Percentiles rank a stretch among this genome's conserved stretches.
Conservation (phyloP, 768 basidiomycete genomes). For the Xerocomellus dryophilus region DNA sequence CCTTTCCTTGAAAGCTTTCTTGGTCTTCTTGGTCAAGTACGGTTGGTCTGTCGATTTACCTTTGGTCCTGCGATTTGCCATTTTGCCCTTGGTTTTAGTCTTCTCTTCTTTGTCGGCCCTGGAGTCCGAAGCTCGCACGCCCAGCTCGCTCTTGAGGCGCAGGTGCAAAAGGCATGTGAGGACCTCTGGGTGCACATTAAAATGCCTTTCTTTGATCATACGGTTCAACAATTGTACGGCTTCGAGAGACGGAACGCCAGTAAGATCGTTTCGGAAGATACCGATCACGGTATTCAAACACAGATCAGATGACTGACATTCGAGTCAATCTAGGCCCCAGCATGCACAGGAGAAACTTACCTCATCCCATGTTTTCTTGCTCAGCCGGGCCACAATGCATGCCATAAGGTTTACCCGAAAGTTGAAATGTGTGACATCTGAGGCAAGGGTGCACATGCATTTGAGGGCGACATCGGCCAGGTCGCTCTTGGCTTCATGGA, state of each 20-base stretch:
- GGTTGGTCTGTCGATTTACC: conserved; percentile 57
- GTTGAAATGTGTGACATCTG: conserved; percentile 92
- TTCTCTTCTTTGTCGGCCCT: conserved; percentile 54
- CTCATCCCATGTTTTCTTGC: conserved; percentile 85
- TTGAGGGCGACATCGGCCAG: conserved; percentile 68
- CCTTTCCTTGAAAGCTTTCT: conserved; percentile 80
- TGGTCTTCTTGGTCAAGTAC: conserved; percentile 90
- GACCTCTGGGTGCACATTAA: conserved; percentile 86
- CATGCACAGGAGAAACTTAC: conserved; percentile 43
- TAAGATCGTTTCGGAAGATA: conserved; percentile 80
- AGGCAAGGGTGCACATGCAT: conserved; percentile 84
- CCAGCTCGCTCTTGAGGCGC: conserved; percentile 83
- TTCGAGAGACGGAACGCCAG: conserved; percentile 81
- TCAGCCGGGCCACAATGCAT: conserved; percentile 76
- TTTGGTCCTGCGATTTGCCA: conserved; percentile 44
- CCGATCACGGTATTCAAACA: conserved; percentile 79
- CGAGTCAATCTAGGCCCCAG: conserved; percentile 6
- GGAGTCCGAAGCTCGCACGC: conserved; percentile 72
- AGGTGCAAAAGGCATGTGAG: conserved; percentile 81
- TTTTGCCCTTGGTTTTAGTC: conserved; percentile 40
- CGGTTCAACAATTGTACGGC: conserved; percentile 86
- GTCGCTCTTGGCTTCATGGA: conserved; percentile 54
- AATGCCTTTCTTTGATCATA: conserved; percentile 93
- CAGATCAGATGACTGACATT: conserved; percentile 71
- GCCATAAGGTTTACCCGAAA: conserved; percentile 91